These are phyloP conservation scores for Elsinoe arachidis DNA, from an alignment of 2,329 filamentous ascomycete species.

Conservation along the genomic window DNA sequence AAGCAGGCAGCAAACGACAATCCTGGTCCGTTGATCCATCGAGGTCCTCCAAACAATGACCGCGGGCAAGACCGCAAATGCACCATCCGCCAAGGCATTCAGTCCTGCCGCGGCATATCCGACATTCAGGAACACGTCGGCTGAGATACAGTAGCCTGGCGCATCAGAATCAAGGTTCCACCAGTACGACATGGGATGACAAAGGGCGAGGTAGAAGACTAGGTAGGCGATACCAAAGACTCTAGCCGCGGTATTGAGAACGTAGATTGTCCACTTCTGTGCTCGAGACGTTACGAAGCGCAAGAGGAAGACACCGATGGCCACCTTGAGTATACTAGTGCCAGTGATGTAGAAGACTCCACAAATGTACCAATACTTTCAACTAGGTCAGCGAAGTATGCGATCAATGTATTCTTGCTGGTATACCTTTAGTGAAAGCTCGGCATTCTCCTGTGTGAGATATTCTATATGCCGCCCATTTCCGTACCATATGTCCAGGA, in stretches of 20 bases:
- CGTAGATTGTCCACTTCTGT: conserved; percentile 40
- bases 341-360: conserved; percentile 45
- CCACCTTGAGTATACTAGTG: conserved; percentile 41
- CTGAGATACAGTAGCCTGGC: conserved; percentile 35
- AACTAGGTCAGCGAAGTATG: neutral
- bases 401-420: neutral
- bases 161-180: conserved; percentile 38
- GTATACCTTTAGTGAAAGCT: conserved; percentile 10
- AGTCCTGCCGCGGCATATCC: conserved; percentile 26
- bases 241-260: conserved; percentile 36
- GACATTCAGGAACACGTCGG: conserved; percentile 40
- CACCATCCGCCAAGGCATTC: conserved; percentile 35
- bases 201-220: conserved; percentile 46
- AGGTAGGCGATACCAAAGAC: conserved; percentile 41
- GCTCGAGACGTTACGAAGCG: conserved; percentile 39
- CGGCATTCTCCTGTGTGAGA: conserved; percentile 17
- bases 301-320: conserved; percentile 47
- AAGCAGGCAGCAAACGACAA: conserved; percentile 31
- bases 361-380: conserved; percentile 47
- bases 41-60: conserved; percentile 34
- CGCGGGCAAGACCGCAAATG: conserved; percentile 33
- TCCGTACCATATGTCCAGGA: conserved; percentile 26
- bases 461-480: conserved; percentile 23
- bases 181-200: conserved; percentile 43
- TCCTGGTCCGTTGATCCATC: conserved; percentile 32